Base-by-base conservation (phyloP, 176 grass and related monocot species). In the Phragmites australis region DNA sequence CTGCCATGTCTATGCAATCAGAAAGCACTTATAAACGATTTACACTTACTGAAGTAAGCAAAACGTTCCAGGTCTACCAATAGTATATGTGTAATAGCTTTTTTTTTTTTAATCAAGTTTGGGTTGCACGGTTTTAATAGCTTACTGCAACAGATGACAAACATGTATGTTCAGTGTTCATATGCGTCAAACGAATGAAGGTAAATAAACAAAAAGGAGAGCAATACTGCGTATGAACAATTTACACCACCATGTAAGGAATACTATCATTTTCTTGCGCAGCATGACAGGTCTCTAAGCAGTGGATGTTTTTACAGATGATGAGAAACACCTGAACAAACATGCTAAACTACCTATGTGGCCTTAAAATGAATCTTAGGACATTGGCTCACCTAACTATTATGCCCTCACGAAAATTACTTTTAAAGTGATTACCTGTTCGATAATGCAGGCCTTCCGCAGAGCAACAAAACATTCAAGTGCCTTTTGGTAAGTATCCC, bases 381-480 rank as follows among this genome's bases (percentile, higher is more conserved):
- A 42, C 16, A 34, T 42, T 19, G 53, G 51, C 51, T 57, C 57
- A n/a, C 16, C 19, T 40, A 21, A 74, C 22, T 82, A 74, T 27
- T 44, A 72, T 51, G 22, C 58, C 25, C 30, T 67, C 25, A 82
- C 29, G 22, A 21, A 70, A 44, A 81, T 29, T 75, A 46, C 39
- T 3, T 9, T 6, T 32, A 32, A 40, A 41, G 51, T 18, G 22
- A 74, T 76, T 94, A 97, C 94, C 92, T 97, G 94, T 77, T 94
- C 94, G 44, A 97, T 90, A 82, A 94, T 97, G 37, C 92, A 97
- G 53, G 89, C 92, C 69, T 93, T 92, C 39, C 90, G 77, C 17
- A 94, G 72, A 71, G 92, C 92, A 79, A 75, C 76, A 75, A 97
- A 78, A 83, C 89, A 97, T 48, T 94, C 85, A 15, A 97, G 50